Base-by-base conservation (phyloP, 1,284 basidiomycete genomes). In the Ganoderma sinense region DNA sequence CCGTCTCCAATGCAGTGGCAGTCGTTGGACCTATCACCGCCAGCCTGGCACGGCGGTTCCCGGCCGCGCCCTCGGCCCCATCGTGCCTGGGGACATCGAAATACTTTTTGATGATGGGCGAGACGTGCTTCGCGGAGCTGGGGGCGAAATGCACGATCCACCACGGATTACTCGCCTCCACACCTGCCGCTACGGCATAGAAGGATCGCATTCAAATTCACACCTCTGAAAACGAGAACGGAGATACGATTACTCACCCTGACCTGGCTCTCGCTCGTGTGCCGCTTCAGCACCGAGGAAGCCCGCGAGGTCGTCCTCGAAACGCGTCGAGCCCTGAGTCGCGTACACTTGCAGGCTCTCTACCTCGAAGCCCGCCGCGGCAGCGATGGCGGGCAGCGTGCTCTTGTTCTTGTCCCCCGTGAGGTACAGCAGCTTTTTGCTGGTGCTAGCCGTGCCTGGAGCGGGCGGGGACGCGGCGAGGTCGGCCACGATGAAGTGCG, bases 391-490 rank as follows among this genome's bases (percentile, higher is more conserved):
- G 0, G 88, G 82, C 2, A 95, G 78, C 0, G 88, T 91, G 73
- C 94, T 92, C 20, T 88, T 84, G 70, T 93, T 95, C 83, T 94
- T 95, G 83, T 95, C 94, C 20, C 94, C 94, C 6, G 88, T 92
- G 10, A 96, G 84, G 77, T 93, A 94, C 14, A 96, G 78, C 64
- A 95, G 74, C 48, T 75, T 82, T 53, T 70, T 75, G 1, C 67
- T 55, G 18, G 18, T 48, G 16, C 40, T 41, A 10, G 40, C 40
- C 11, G 43, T 6, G 7, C 20, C 13, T 33, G 6, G 55, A 40
- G 62, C 7, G 36, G 36, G 20, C 40, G 36, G 65, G 14, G 0
- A 14, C 8, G 33, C n/a, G 14, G 75, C 61, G 45, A 84, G 68
- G 65, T 91, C 87, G 0, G 79, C 74, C 48, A 90, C 75, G 72